phyloP scores from a whole-genome alignment of 2,329 filamentous ascomycete species.

The Lecanicillium sp. region DNA sequence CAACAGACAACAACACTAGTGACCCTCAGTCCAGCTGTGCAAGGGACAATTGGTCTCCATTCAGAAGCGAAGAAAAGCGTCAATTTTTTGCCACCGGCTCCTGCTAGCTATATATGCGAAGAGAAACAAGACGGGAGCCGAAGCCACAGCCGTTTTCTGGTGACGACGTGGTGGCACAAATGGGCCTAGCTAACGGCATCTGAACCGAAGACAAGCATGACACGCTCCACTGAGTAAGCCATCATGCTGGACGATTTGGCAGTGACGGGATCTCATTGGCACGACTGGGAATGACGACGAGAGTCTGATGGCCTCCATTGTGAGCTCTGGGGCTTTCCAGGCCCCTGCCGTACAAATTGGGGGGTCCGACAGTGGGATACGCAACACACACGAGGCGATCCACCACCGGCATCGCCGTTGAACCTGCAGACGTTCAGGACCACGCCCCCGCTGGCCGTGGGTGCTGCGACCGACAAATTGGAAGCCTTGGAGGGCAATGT shows the following conservation, averaged over 20 bases:
- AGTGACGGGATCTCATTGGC: conserved; percentile 8
- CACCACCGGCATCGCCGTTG: conserved; percentile 2
- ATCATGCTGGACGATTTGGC: conserved; percentile 4
- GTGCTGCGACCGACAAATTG: too few relatives aligned
- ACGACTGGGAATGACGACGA: neutral
- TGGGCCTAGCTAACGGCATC: conserved; percentile 3
- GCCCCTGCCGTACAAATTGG: too few relatives aligned
- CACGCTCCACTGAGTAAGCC: conserved; percentile 9
- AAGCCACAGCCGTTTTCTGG: conserved; percentile 1
- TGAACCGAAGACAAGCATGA: conserved; percentile 4
- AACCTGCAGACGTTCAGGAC: too few relatives aligned
- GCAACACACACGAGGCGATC: neutral
- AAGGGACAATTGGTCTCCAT: conserved; percentile 1
- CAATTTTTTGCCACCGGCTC: conserved; percentile 6
- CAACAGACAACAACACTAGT: too few relatives aligned
- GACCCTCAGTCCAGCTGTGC: conserved; percentile 5
- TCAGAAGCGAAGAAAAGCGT: neutral
- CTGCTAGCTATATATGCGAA: conserved; percentile 7
- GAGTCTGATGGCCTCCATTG: neutral
- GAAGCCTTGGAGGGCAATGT: too few relatives aligned
- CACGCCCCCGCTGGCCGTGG: too few relatives aligned
- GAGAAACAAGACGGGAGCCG: neutral
- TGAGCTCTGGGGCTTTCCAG: conserved; percentile 3
- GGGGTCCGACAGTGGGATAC: too few relatives aligned
- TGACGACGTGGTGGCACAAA: neutral